Conservation (phyloP, 2,329 filamentous ascomycete species). For the Reticulascus tulasneorum region DNA sequence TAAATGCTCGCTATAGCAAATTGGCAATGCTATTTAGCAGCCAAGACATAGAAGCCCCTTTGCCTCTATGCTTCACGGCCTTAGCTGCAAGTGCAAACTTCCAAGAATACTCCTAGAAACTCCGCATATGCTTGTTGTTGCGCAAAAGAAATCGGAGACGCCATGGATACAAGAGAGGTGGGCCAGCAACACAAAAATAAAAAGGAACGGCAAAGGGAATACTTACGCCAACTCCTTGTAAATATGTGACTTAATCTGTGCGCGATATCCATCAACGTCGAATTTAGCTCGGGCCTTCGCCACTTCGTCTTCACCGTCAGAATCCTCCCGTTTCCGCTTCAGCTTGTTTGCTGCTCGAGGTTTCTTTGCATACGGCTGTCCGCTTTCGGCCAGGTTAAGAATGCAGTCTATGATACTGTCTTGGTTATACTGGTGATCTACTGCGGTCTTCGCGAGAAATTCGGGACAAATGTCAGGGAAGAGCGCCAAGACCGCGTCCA, state of each 20-base stretch:
- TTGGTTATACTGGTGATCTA: slow-evolving; percentile 22
- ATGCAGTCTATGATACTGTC: slow-evolving; percentile 31
- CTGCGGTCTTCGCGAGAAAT: slow-evolving; percentile 27
- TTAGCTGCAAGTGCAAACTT: too few species aligned
- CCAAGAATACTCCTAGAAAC: too few species aligned
- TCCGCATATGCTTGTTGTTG: background rate
- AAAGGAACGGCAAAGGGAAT: too few species aligned
- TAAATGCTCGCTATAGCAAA: too few species aligned
- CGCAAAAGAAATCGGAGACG: background rate
- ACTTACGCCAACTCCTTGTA: slow-evolving; percentile 10
- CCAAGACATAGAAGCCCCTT: too few species aligned
- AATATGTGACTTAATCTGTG: background rate
- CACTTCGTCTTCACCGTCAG: slow-evolving; percentile 17
- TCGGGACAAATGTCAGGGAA: slow-evolving; percentile 44
- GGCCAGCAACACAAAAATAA: too few species aligned
- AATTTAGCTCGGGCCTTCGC: slow-evolving; percentile 10
- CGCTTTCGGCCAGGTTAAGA: slow-evolving; percentile 35
- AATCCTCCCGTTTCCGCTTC: slow-evolving; percentile 38
- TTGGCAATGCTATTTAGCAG: too few species aligned
- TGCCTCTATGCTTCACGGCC: too few species aligned
- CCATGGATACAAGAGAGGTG: background rate
- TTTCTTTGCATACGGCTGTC: slow-evolving; percentile 31
- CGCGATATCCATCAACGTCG: too few species aligned
- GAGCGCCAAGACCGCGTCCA: slow-evolving; percentile 24
- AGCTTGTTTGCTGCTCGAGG: slow-evolving; percentile 12